Conservation (phyloP, 164 flowering plant species). For the Tetrastigma voinierianum region DNA sequence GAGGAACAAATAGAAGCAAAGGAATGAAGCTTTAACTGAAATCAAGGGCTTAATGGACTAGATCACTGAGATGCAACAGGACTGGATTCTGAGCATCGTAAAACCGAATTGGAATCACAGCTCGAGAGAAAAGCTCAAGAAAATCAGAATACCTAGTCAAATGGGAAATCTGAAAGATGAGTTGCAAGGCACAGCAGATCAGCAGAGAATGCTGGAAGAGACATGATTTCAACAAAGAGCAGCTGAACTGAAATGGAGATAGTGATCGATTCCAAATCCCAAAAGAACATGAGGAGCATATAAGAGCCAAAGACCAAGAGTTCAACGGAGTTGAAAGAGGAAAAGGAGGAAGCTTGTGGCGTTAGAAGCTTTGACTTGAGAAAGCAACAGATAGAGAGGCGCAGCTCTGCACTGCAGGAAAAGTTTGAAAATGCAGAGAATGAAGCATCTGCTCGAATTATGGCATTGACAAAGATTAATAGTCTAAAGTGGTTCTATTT, state of each 20-base stretch:
- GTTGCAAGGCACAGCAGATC: slow-evolving; percentile 30
- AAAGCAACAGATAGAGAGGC: slow-evolving; percentile 27
- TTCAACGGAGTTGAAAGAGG: slow-evolving; percentile 30
- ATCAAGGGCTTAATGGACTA: slow-evolving; percentile 24
- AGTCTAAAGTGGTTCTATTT: too few species aligned
- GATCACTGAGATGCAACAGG: slow-evolving; percentile 26
- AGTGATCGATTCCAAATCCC: slow-evolving; percentile 25
- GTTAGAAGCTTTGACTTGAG: slow-evolving; percentile 33
- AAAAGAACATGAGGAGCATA: slow-evolving; percentile 34
- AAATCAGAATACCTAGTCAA: slow-evolving; percentile 29
- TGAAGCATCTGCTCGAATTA: too few species aligned
- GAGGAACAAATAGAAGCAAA: slow-evolving; percentile 27
- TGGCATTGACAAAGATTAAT: too few species aligned
- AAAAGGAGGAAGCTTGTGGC: slow-evolving; percentile 29
- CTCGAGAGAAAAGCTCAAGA: slow-evolving; percentile 35
- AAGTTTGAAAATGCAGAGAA: too few species aligned
- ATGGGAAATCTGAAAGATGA: slow-evolving; percentile 46
- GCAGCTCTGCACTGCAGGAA: too few species aligned
- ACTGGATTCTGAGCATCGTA: slow-evolving; percentile 23
- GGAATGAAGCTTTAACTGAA: slow-evolving; percentile 32
- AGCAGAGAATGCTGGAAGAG: slow-evolving; percentile 38
- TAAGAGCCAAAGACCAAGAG: slow-evolving; percentile 24
- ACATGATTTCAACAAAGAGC: slow-evolving; percentile 16
- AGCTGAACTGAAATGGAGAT: slow-evolving; percentile 28
- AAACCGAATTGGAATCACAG: slow-evolving; percentile 30